A percentile compares a stretch with the other conserved stretches of the same genome.
These are phyloP conservation scores for Grigorovia transvaalensis DNA, from an alignment of 805 yeast genomes.

Conservation along the genomic window DNA sequence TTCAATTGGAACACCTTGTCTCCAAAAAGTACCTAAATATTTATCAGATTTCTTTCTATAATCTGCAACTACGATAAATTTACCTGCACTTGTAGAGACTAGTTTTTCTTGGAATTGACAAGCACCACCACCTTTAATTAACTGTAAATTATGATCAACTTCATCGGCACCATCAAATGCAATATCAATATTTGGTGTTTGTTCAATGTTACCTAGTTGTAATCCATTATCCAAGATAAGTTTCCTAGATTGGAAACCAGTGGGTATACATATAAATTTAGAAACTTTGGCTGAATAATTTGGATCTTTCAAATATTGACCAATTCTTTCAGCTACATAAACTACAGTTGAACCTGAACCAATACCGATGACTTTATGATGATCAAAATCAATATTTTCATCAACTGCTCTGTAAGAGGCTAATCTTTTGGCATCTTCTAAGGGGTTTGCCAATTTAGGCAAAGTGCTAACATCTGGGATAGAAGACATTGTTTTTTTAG, in stretches of 20 bases:
- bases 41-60: conserved; percentile 66
- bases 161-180: conserved; percentile 99
- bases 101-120: conserved; percentile 93
- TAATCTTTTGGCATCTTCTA: conserved; percentile 76
- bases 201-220: conserved; percentile 70
- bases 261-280: conserved; percentile 73
- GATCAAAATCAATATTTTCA: conserved; percentile 41
- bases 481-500: not conserved
- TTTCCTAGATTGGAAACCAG: conserved; percentile 91
- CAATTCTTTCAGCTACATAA: conserved; percentile 91
- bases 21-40: conserved; percentile 71
- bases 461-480: conserved; percentile 6
- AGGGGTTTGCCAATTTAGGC: conserved; percentile 23
- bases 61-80: conserved; percentile 85
- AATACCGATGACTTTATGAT: conserved; percentile 73
- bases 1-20: conserved; percentile 88
- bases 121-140: conserved; percentile 98
- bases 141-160: conserved; percentile 67
- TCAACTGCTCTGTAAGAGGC: conserved; percentile 94
- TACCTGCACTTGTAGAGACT: conserved; percentile 70
- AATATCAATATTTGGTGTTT: conserved; percentile 71
- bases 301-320: conserved; percentile 35
- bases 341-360: conserved; percentile 97
- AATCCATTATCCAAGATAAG: conserved; percentile 76
- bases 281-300: conserved; percentile 28